phyloP scores from a whole-genome alignment of 2,329 filamentous ascomycete species.

The Phoma sp. region DNA sequence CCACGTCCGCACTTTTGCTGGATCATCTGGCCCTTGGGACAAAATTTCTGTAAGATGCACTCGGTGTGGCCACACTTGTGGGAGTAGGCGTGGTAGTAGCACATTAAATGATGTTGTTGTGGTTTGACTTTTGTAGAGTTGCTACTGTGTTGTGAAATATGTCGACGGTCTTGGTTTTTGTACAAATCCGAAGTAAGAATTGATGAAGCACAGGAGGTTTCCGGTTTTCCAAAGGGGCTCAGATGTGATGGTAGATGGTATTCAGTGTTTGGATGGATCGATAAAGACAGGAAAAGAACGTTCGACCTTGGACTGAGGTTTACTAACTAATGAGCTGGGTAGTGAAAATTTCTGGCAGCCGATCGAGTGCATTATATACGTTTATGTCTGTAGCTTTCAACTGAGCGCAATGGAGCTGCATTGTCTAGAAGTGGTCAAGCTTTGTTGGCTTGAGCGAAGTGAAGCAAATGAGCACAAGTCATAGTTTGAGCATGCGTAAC shows the following conservation, averaged over 20 bases:
- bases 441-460: slow-evolving; percentile 24
- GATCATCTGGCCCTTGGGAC: slow-evolving; percentile 38
- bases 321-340: not conserved
- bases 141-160: not conserved
- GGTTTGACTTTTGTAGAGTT: not conserved
- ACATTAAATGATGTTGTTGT: slow-evolving; percentile 42
- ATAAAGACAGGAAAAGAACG: not conserved
- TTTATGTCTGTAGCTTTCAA: not conserved
- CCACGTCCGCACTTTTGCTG: slow-evolving; percentile 41
- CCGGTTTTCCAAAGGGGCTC: not conserved
- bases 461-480: slow-evolving; percentile 18
- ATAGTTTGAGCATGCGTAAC: slow-evolving; percentile 21
- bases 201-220: not conserved
- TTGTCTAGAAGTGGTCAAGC: not conserved
- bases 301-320: not conserved
- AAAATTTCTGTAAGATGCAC: slow-evolving; percentile 44
- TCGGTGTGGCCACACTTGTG: slow-evolving; percentile 55
- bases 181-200: not conserved
- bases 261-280: not conserved
- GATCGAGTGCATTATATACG: not conserved
- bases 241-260: not conserved
- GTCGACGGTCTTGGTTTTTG: not conserved
- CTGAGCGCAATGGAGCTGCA: not conserved
- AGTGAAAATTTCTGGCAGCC: not conserved
- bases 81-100: slow-evolving; percentile 56